Evolutionary conservation across 345 rosid genomes (phyloP).

Genomic region (Brassica nigra): DNA sequence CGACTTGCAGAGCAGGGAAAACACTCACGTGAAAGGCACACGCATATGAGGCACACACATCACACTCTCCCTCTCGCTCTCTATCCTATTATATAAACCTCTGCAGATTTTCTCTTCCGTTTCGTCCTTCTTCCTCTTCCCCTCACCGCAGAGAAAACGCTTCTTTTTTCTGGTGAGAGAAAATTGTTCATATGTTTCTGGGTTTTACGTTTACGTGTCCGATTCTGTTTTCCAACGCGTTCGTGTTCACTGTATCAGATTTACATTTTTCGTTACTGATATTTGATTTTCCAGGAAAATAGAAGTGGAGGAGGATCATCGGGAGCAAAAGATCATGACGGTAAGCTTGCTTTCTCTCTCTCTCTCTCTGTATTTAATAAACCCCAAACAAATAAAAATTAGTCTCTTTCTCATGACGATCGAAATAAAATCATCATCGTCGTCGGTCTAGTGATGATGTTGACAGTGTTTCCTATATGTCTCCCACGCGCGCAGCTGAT

Average conservation of each 20-base stretch:
- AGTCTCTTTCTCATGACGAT: neutral
- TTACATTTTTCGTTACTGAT: no score
- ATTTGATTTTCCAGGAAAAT: neutral
- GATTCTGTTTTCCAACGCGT: neutral
- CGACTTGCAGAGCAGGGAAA: conserved; percentile 25
- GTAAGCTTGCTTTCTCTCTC: conserved; percentile 10
- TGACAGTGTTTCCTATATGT: conserved; percentile 26
- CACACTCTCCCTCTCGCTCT: no score
- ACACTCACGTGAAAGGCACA: conserved; percentile 28
- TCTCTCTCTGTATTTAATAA: neutral
- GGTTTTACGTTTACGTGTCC: neutral
- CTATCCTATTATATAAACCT: neutral
- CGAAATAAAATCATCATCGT: conserved; percentile 13
- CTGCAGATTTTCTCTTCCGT: neutral
- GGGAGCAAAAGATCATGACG: neutral
- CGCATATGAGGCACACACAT: neutral
- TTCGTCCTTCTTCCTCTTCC: neutral
- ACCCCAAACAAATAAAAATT: no score
- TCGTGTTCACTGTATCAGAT: no score
- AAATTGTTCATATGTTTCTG: neutral
- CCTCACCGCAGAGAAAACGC: neutral
- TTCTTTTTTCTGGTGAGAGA: neutral
- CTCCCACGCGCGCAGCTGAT: conserved; percentile 30
- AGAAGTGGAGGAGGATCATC: neutral
- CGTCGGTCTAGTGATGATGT: neutral